A percentile compares a stretch with the other conserved stretches of the same genome.
phyloP scores from a whole-genome alignment of 495 filamentous ascomycete species.

The Neohortaea acidophila region DNA sequence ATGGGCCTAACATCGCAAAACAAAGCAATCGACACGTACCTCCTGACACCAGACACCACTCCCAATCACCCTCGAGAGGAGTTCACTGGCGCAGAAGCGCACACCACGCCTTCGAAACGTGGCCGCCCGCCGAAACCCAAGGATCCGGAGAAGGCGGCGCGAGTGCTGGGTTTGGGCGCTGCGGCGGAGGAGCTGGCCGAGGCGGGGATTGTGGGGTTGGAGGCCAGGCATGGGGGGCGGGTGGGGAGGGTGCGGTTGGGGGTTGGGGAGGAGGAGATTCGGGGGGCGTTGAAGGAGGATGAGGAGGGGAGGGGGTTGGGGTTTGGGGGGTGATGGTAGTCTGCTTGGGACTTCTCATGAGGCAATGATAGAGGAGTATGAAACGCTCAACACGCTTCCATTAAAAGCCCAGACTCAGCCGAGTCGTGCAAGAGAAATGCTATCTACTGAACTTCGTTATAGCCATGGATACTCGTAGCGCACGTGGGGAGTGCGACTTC shows the following conservation, averaged over 20 bases:
- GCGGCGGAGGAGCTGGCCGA: conserved; percentile 73
- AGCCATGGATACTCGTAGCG: too few species aligned
- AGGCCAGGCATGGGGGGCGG: conserved; percentile 61
- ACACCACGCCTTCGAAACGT: conserved; percentile 22
- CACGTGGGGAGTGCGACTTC: too few species aligned
- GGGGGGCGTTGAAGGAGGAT: conserved; percentile 75
- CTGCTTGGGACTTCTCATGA: too few species aligned
- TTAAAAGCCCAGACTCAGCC: too few species aligned
- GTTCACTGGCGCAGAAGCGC: neutral
- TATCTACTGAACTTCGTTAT: too few species aligned
- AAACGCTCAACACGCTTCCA: too few species aligned
- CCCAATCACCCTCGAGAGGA: neutral
- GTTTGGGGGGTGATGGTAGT: conserved; percentile 19
- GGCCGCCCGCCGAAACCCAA: conserved; percentile 15
- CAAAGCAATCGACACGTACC: conserved; percentile 21
- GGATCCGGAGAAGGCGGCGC: conserved; percentile 25
- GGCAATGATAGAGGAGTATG: too few species aligned
- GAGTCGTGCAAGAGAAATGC: too few species aligned
- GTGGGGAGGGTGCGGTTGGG: conserved; percentile 74
- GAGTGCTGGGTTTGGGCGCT: conserved; percentile 50
- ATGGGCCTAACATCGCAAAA: conserved; percentile 48
- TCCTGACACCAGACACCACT: conserved; percentile 14
- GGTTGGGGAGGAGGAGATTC: conserved; percentile 80
- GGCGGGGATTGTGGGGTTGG: conserved; percentile 71
- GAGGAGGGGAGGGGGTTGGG: conserved; percentile 64